Conservation (phyloP, 1,139 yeast genomes). For the Yamadazyma dushanensis region DNA sequence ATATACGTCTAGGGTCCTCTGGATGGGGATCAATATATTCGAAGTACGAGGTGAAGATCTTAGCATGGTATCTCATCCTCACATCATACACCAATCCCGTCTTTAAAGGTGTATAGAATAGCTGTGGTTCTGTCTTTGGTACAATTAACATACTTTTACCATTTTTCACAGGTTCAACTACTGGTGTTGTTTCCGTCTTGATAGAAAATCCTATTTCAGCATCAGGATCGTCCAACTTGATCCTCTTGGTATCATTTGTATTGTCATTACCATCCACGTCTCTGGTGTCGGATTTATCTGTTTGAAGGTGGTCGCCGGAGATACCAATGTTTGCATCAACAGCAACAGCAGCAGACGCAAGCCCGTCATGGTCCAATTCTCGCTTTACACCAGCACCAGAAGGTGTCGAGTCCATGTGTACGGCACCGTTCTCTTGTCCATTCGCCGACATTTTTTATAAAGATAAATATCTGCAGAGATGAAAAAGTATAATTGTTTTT, state of each 20-base stretch:
- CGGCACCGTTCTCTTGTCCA: not conserved
- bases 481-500: not conserved
- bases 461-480: too few relatives aligned
- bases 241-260: constrained; percentile 1
- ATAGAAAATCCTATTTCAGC: not conserved
- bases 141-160: constrained; percentile 25
- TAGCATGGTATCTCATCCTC: constrained; percentile 96
- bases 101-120: constrained; percentile 69
- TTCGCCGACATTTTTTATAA: not conserved
- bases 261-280: too few relatives aligned
- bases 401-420: not conserved
- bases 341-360: not conserved
- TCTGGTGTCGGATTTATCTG: not conserved
- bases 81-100: constrained; percentile 97
- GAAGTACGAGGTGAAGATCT: constrained; percentile 84
- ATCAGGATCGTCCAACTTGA: not conserved
- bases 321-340: not conserved
- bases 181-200: not conserved
- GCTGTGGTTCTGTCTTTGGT: constrained; percentile 54
- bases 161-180: constrained; percentile 4
- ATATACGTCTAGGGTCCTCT: constrained; percentile 96
- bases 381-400: not conserved
- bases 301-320: not conserved
- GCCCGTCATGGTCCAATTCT: not conserved
- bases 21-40: constrained; percentile 99